phyloP scores from a whole-genome alignment of 1,139 yeast species.

The Kurtzmaniella quercitrusa region DNA sequence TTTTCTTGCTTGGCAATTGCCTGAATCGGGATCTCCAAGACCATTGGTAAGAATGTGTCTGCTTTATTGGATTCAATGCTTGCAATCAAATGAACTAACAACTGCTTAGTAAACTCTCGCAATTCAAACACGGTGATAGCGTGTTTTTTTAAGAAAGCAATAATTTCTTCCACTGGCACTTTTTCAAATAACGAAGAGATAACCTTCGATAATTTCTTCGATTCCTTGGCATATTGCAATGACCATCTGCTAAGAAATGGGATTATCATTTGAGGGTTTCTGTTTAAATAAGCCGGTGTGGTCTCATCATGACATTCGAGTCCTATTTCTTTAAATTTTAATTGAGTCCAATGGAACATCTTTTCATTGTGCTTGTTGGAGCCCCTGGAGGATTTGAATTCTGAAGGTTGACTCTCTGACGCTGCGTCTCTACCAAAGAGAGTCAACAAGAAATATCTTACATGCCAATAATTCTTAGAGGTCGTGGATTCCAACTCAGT shows the following conservation, averaged over 20 bases:
- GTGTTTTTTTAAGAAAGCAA: slow-evolving; percentile 15
- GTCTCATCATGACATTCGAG: not conserved
- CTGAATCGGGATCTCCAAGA: slow-evolving; percentile 40
- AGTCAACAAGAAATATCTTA: slow-evolving; percentile 44
- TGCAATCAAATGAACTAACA: slow-evolving; percentile 19
- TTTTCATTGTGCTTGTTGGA: not conserved
- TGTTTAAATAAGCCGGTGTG: not conserved
- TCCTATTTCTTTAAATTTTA: not conserved
- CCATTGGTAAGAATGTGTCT: slow-evolving; percentile 11
- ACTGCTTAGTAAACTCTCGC: slow-evolving; percentile 17
- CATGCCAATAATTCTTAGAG: slow-evolving; percentile 35
- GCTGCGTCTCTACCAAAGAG: slow-evolving; percentile 37
- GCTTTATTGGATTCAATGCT: slow-evolving; percentile 1
- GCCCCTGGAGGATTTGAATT: not conserved
- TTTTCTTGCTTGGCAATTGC: slow-evolving; percentile 43
- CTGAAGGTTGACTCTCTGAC: slow-evolving; percentile 5
- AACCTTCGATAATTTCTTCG: slow-evolving; percentile 12
- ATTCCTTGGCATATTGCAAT: slow-evolving; percentile 38
- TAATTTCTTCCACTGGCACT: slow-evolving; percentile 10
- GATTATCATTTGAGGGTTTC: not conserved
- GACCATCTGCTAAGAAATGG: slow-evolving; percentile 51
- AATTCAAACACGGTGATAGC: slow-evolving; percentile 44
- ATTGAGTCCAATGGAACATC: slow-evolving; percentile 1
- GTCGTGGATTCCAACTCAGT: slow-evolving; percentile 7
- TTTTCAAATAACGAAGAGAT: slow-evolving; percentile 11